Conservation (phyloP, 2,329 filamentous ascomycete genomes). For the Bipolaris oryzae region DNA sequence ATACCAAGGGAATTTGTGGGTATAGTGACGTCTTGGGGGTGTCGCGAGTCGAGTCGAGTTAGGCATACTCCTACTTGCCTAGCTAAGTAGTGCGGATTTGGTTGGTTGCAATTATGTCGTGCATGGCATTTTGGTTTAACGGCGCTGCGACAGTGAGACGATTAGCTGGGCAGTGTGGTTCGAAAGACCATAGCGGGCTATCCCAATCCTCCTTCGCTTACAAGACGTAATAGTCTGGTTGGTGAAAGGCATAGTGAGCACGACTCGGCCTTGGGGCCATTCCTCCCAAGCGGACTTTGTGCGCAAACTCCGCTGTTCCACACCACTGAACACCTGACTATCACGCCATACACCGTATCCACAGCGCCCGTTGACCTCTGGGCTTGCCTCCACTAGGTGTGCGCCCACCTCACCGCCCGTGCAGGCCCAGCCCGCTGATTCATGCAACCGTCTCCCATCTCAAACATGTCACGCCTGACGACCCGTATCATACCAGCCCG, state of each 20-base stretch:
- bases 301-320: background rate
- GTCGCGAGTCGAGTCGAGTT: too few species aligned
- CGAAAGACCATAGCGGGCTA: background rate
- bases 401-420: background rate
- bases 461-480: conserved; percentile 9
- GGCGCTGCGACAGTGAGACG: background rate
- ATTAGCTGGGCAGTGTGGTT: background rate
- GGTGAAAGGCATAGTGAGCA: background rate
- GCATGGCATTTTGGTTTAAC: background rate
- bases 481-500: background rate
- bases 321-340: background rate
- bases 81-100: too few species aligned
- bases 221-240: too few species aligned
- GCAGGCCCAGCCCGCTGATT: background rate
- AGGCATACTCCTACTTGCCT: background rate
- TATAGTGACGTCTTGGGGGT: background rate
- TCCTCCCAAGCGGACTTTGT: too few species aligned
- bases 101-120: background rate
- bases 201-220: too few species aligned
- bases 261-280: background rate
- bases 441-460: background rate
- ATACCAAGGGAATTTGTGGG: too few species aligned
- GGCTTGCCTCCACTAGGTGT: background rate
- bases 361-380: background rate
- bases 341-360: background rate